phyloP scores from a whole-genome alignment of 352 stramenopile species.

The Phytophthora lateralis region DNA sequence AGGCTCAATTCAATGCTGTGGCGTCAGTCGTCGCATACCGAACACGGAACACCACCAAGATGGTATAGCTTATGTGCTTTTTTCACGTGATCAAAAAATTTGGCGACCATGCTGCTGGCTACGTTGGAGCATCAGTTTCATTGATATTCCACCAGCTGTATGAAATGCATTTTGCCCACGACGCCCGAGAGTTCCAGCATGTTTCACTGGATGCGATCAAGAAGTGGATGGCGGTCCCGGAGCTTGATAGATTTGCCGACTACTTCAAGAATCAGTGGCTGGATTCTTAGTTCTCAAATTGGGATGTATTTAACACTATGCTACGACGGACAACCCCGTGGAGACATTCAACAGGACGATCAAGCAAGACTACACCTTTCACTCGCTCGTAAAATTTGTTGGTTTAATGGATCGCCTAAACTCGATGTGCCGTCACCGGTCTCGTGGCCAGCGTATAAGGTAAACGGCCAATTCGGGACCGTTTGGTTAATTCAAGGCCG shows the following conservation, averaged over 20 bases:
- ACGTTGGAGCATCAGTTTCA: background rate
- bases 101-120: background rate
- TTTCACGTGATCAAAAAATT: slow-evolving; percentile 12
- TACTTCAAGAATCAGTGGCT: slow-evolving; percentile 8
- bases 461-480: no score
- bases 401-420: slow-evolving; percentile 1
- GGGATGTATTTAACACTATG: background rate
- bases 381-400: background rate
- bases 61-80: slow-evolving; percentile 9
- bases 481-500: no score
- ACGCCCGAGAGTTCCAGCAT: background rate
- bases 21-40: background rate
- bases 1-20: slow-evolving; percentile 8
- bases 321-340: background rate
- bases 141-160: slow-evolving; percentile 5
- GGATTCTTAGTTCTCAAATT: background rate
- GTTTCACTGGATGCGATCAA: background rate
- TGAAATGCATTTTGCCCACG: background rate
- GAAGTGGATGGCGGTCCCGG: background rate
- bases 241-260: background rate
- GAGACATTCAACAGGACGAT: slow-evolving; percentile 5
- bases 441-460: no score
- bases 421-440: background rate
- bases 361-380: slow-evolving; percentile 5
- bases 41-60: background rate